Conservation (phyloP, 768 basidiomycete genomes). For the Serendipita indica region DNA sequence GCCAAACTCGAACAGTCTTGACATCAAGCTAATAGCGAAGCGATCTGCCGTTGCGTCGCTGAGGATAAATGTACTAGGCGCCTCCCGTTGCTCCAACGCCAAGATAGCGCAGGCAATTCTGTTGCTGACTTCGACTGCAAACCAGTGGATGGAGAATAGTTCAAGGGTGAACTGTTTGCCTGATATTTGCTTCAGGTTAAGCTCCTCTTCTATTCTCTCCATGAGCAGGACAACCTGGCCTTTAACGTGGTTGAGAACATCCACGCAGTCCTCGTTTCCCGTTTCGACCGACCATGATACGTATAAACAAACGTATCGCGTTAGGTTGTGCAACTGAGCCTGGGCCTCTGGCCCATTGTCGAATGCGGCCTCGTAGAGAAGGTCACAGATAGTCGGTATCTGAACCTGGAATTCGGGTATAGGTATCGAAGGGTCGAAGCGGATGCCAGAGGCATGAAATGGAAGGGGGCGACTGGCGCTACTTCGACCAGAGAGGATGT, state of each 20-base stretch:
- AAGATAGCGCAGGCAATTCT: neutral
- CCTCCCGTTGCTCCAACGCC: too few species aligned
- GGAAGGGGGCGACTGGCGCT: neutral
- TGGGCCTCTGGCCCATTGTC: neutral
- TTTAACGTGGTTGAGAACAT: neutral
- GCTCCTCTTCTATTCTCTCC: neutral
- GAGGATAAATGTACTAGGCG: neutral
- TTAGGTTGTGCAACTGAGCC: neutral
- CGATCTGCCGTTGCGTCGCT: neutral
- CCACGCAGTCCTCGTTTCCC: neutral
- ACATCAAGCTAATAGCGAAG: neutral
- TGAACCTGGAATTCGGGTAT: neutral
- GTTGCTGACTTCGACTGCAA: conserved; percentile 2
- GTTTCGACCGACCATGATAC: neutral
- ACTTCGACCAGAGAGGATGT: neutral
- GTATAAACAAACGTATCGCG: neutral
- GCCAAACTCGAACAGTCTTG: neutral
- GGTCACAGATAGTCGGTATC: neutral
- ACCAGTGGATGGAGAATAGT: conserved; percentile 1
- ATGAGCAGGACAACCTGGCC: neutral
- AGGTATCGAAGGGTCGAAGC: neutral
- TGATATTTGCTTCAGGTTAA: neutral
- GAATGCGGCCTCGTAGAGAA: neutral
- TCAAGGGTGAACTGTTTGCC: neutral
- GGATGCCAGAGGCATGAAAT: neutral